Base-by-base conservation (phyloP, 1,139 yeast genomes). In the Pneumocystis oryctolagi region DNA sequence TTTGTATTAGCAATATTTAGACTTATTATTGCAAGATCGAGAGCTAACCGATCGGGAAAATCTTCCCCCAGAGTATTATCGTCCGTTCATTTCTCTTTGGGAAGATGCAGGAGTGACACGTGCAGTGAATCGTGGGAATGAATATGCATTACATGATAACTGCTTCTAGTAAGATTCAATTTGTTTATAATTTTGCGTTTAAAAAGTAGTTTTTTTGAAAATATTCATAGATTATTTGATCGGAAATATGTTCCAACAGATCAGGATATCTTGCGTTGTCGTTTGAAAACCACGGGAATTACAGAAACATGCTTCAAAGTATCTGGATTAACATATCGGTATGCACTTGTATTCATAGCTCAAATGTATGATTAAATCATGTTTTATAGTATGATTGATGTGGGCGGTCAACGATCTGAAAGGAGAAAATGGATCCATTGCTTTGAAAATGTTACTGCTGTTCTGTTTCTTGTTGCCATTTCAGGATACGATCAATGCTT, bases 351-450 rank as follows among this genome's bases (percentile, higher is more conserved):
- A 30, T 18, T 3, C 9, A 4, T 57, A 9, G 8, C 16, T 20
- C 14, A 14, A 14, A 14, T 18, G 30, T 2, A 5, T 42, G n/a
- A 9, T 16, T 25, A 25, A 35, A 60, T 37, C n/a, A 30, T 30
- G 57, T 31, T 18, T 16, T 34, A 20, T 30, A 62, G 62, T 25
- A 88, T 94, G 60, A 77, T 89, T 64, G 99, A 92, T 76, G 97
- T 96, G 5, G 99, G 99, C 61, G 99, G 99, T 1, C 98, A 92
- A 75, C 78, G 98, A 65, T 83, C 90, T 57, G 98, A 92, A 74
- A 80, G 98, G 64, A 84, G 85, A 68, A 92, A 92, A 72, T 92
- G 98, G 98, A 87, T 92, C 66, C 96, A 90, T 72, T 88, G 96
- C 71, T 92, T 94, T 74, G 95, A 90, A 70, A 89, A 87, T 67